phyloP scores from a whole-genome alignment of 768 basidiomycete species.

The Coprinellus micaceus region DNA sequence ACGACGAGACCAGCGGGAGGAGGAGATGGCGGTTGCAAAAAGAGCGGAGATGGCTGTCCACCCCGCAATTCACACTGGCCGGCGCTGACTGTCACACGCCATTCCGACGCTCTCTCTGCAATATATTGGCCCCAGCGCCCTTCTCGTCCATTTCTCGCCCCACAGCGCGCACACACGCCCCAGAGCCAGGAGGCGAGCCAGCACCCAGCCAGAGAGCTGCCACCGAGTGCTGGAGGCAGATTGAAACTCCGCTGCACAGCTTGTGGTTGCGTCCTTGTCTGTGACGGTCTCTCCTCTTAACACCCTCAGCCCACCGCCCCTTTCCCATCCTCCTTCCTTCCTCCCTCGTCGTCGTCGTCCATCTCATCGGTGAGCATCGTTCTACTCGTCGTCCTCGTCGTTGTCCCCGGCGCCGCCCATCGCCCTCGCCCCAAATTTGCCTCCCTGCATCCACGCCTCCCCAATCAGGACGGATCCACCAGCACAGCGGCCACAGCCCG shows the following conservation, averaged over 20 bases:
- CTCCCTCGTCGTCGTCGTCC: constrained; percentile 14
- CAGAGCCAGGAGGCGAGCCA: too few species aligned
- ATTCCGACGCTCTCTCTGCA: background rate
- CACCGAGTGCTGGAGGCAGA: background rate
- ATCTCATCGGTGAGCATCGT: constrained; percentile 19
- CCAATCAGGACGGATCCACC: background rate
- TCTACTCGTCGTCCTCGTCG: background rate
- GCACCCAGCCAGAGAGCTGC: too few species aligned
- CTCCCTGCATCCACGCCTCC: constrained; percentile 7
- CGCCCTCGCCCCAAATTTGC: constrained; percentile 6
- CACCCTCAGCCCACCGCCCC: constrained; percentile 23
- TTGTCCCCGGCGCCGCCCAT: background rate
- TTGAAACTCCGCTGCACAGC: constrained; percentile 53
- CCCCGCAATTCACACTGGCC: background rate
- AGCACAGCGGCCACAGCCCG: background rate
- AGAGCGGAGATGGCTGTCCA: constrained; percentile 4
- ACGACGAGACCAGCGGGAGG: constrained; percentile 1
- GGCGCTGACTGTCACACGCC: constrained; percentile 3
- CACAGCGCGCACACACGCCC: background rate
- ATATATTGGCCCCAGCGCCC: background rate
- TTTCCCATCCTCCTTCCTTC: constrained; percentile 10
- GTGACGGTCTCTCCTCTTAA: constrained; percentile 25
- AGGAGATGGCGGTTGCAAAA: background rate
- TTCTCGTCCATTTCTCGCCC: background rate
- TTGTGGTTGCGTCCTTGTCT: constrained; percentile 42